Percentiles rank a stretch among this genome's conserved stretches.
phyloP scores from a whole-genome alignment of 805 yeast genomes.

The Starmerella riodocensis region DNA sequence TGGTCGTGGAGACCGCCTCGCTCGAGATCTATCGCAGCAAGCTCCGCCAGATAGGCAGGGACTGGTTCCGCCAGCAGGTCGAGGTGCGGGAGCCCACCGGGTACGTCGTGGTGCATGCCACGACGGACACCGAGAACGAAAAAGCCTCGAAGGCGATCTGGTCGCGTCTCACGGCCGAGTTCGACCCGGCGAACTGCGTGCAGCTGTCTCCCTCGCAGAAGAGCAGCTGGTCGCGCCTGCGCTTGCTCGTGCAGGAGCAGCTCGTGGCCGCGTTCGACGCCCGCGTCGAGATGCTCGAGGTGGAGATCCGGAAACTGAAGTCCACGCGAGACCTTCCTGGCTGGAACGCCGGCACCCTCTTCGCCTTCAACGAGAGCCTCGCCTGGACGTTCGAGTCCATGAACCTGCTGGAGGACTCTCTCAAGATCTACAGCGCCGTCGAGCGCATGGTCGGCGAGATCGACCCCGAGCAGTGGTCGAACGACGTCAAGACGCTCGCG shows the following conservation, averaged over 20 bases:
- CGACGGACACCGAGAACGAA: constrained; percentile 16
- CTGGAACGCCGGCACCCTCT: constrained; percentile 35
- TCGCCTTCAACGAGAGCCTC: constrained; percentile 37
- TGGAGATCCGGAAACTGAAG: constrained; percentile 31
- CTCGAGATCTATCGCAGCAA: constrained; percentile 65
- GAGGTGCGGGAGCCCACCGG: constrained; percentile 37
- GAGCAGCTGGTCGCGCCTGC: constrained; percentile 36
- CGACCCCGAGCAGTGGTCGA: constrained; percentile 18
- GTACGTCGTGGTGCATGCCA: constrained; percentile 48
- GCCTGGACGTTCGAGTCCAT: constrained; percentile 43
- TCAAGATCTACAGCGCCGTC: constrained; percentile 39
- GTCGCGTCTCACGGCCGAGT: constrained; percentile 25
- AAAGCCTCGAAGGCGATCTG: constrained; percentile 16
- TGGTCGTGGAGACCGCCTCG: constrained; percentile 53
- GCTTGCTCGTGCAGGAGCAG: constrained; percentile 36
- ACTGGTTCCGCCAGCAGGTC: constrained; percentile 51
- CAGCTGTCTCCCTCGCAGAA: constrained; percentile 16
- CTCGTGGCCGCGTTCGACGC: constrained; percentile 41
- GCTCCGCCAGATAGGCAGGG: constrained; percentile 67
- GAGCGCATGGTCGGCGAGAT: constrained; percentile 22
- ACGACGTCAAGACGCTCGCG: constrained; percentile 4
- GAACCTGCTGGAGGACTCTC: constrained; percentile 47
- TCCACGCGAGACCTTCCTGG: constrained; percentile 29
- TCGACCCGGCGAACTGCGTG: constrained; percentile 20
- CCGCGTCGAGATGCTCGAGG: constrained; percentile 34